Evolutionary conservation across 768 basidiomycete species (phyloP).

Genomic region (Tephrocybe sp.): DNA sequence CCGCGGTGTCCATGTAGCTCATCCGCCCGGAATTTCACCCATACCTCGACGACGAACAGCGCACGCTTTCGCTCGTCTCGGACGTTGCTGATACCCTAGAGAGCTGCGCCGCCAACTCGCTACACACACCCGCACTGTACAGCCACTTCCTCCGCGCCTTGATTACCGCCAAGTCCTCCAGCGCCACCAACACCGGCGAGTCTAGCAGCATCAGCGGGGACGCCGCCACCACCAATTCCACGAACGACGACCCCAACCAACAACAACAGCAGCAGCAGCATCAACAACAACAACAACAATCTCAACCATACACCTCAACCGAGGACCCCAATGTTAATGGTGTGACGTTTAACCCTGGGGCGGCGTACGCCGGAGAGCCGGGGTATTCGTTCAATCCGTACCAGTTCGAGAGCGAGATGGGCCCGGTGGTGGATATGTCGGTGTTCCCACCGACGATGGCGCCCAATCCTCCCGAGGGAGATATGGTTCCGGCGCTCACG

Average conservation of each 20-base stretch:
- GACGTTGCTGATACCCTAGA: conserved; percentile 85
- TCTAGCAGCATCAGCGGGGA: not conserved
- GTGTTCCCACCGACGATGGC: conserved; percentile 91
- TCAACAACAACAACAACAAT: not conserved
- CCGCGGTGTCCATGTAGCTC: too few relatives aligned
- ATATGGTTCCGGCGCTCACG: conserved; percentile 48
- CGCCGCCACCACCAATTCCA: not conserved
- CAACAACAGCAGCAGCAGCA: not conserved
- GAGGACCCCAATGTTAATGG: not conserved
- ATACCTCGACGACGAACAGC: conserved; percentile 73
- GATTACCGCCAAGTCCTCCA: conserved; percentile 52
- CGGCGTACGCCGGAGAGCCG: conserved; percentile 22
- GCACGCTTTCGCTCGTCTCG: conserved; percentile 67
- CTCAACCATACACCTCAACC: not conserved
- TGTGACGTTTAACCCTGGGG: too few relatives aligned
- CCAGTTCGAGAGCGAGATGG: conserved; percentile 82
- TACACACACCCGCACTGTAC: conserved; percentile 92
- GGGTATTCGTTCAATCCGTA: conserved; percentile 50
- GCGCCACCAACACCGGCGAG: not conserved
- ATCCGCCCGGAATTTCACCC: conserved; percentile 82
- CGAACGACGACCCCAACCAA: not conserved
- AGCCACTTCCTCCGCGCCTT: conserved; percentile 80
- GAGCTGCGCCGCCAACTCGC: conserved; percentile 68
- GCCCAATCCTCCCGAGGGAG: conserved; percentile 41
- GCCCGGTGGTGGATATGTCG: conserved; percentile 76